Evolutionary conservation across 2,329 filamentous ascomycete species (phyloP).

Genomic region (Aureobasidium leucospermi): DNA sequence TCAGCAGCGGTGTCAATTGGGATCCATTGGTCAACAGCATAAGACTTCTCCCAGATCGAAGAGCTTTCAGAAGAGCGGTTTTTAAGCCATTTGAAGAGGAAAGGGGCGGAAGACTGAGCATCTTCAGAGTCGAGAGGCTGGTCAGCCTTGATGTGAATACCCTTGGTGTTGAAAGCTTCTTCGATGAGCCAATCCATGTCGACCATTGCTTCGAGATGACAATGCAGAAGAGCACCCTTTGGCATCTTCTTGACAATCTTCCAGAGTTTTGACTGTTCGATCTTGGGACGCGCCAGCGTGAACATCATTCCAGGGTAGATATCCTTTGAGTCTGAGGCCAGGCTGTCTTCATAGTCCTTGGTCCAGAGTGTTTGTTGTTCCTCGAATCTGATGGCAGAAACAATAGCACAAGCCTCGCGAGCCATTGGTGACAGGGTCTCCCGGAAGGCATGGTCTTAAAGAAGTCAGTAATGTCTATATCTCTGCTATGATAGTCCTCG

Average conservation of each 20-base stretch:
- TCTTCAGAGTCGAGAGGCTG: slow-evolving; percentile 48
- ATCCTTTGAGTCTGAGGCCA: slow-evolving; percentile 52
- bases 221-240: slow-evolving; percentile 79
- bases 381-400: slow-evolving; percentile 68
- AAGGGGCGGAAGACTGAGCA: slow-evolving; percentile 46
- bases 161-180: slow-evolving; percentile 61
- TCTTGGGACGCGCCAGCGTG: slow-evolving; percentile 71
- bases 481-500: slow-evolving; percentile 16
- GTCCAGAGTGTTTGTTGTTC: slow-evolving; percentile 76
- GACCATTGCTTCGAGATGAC: slow-evolving; percentile 86
- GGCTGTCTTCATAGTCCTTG: slow-evolving; percentile 59
- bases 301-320: slow-evolving; percentile 93
- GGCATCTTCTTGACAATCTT: slow-evolving; percentile 78
- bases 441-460: slow-evolving; percentile 60
- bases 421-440: slow-evolving; percentile 72
- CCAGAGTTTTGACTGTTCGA: slow-evolving; percentile 81
- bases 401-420: slow-evolving; percentile 68
- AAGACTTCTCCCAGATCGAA: slow-evolving; percentile 60
- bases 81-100: slow-evolving; percentile 54
- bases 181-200: slow-evolving; percentile 75
- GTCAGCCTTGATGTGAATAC: slow-evolving; percentile 62
- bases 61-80: slow-evolving; percentile 36
- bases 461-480: neutral
- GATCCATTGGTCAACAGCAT: slow-evolving; percentile 53
- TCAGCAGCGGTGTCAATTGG: slow-evolving; percentile 58